These are phyloP conservation scores for Agaricus bisporus DNA, from an alignment of 768 basidiomycete species.

Conservation along the genomic window DNA sequence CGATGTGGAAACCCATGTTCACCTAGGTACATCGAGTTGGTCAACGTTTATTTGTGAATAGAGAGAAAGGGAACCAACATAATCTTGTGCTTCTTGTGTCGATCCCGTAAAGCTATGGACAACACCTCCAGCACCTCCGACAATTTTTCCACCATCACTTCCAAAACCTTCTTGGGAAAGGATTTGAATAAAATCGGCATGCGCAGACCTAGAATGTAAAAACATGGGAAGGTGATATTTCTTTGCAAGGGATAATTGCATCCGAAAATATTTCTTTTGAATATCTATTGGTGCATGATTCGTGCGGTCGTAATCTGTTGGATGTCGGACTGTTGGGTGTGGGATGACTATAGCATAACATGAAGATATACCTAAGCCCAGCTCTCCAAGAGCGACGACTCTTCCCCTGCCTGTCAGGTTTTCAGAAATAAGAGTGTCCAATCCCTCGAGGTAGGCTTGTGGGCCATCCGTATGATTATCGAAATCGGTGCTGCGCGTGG, in stretches of 20 bases:
- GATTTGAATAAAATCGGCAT: slow-evolving; percentile 59
- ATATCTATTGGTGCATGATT: slow-evolving; percentile 55
- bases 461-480: slow-evolving; percentile 49
- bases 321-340: not conserved
- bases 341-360: not conserved
- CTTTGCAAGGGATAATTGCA: slow-evolving; percentile 61
- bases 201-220: slow-evolving; percentile 76
- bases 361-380: slow-evolving; percentile 55
- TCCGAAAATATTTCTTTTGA: slow-evolving; percentile 61
- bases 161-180: slow-evolving; percentile 63
- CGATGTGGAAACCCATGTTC: slow-evolving; percentile 66
- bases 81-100: slow-evolving; percentile 56
- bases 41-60: not conserved
- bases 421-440: slow-evolving; percentile 47
- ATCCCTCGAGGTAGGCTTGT: slow-evolving; percentile 51
- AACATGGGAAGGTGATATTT: slow-evolving; percentile 73
- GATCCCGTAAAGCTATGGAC: slow-evolving; percentile 82
- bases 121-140: slow-evolving; percentile 66
- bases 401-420: slow-evolving; percentile 49
- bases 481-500: slow-evolving; percentile 68
- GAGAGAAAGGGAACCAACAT: not conserved
- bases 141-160: slow-evolving; percentile 42
- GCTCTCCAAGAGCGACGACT: slow-evolving; percentile 73
- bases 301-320: slow-evolving; percentile 69
- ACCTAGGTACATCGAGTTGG: slow-evolving; percentile 35